These are phyloP conservation scores for Zygoascus sp. DNA, from an alignment of 1,139 yeast species.

Conservation along the genomic window DNA sequence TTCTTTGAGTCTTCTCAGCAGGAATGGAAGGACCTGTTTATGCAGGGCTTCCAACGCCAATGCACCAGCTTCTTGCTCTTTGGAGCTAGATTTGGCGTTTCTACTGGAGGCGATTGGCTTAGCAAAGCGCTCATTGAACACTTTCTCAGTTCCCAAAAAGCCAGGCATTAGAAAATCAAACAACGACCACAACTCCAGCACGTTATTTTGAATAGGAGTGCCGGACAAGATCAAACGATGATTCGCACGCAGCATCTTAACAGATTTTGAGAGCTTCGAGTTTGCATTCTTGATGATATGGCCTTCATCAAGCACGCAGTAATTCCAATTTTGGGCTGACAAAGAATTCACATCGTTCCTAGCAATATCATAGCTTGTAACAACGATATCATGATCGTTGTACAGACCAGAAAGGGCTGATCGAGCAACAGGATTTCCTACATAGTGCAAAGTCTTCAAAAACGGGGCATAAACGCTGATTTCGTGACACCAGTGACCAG, in stretches of 20 bases:
- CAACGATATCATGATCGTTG: slow-evolving; percentile 69
- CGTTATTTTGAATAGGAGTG: slow-evolving; percentile 97
- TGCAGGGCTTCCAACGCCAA: slow-evolving; percentile 92
- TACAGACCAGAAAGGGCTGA: slow-evolving; percentile 51
- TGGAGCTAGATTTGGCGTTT: slow-evolving; percentile 83
- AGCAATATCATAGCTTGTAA: slow-evolving; percentile 94
- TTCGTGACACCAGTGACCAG: slow-evolving; percentile 99
- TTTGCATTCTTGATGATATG: slow-evolving; percentile 91
- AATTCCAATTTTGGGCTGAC: slow-evolving; percentile 66
- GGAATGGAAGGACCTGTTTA: slow-evolving; percentile 92
- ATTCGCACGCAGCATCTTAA: slow-evolving; percentile 74
- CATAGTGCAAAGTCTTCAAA: slow-evolving; percentile 76
- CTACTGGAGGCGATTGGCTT: slow-evolving; percentile 95
- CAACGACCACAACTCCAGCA: slow-evolving; percentile 92
- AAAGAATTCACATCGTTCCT: slow-evolving; percentile 79
- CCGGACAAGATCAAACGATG: slow-evolving; percentile 91
- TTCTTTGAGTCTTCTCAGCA: slow-evolving; percentile 92
- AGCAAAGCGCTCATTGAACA: slow-evolving; percentile 91
- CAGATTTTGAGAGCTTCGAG: slow-evolving; percentile 85
- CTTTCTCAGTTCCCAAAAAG: slow-evolving; percentile 89
- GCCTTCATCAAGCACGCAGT: slow-evolving; percentile 96
- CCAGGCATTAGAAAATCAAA: slow-evolving; percentile 99
- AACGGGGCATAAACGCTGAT: slow-evolving; percentile 86
- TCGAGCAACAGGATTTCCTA: slow-evolving; percentile 85
- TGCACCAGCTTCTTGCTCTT: slow-evolving; percentile 96